Evolutionary conservation across 129 eudicot genomes (phyloP), one percentile per base, ranked within the genome.

Genomic region (Kitagawia praeruptora): DNA sequence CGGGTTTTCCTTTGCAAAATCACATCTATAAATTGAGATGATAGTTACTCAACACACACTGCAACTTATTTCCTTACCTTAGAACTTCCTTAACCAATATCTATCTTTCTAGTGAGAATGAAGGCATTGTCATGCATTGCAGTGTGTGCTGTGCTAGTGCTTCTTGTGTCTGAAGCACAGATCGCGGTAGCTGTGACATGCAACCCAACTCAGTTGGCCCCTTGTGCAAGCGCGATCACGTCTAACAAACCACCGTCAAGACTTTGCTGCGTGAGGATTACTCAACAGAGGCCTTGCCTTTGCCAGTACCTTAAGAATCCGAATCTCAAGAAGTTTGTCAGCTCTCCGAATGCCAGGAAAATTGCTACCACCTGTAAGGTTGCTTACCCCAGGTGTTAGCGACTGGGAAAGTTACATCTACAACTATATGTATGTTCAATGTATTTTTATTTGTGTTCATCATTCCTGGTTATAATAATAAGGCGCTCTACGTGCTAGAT

Each of bases 271-370:
- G 25, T 48, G 3, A 90, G 79, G 85, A 34, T 90, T 13, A 85
- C 63, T 77, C 76, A 90, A 31, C 95, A 90, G 58, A 84, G 54
- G 81, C 91, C 91, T 58, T 89, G 94, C 78, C 86, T 89, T 8
- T 89, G 91, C 63, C 76, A 78, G 84, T 89, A 89, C 82, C 49
- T 81, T 81, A 87, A 31, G 81, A 80, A 90, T 77, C 95, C 89
- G 0, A 84, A 53, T 51, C 85, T 87, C 25, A 82, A 71, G 61
- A 74, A 67, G 80, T 82, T 81, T 72, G 81, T 90, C 37, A 87
- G 75, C 72, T 84, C 87, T 46, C 90, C 88, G 0, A 82, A 76
- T 38, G 88, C 91, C 34, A 86, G 74, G 74, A 87, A 82, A 31
- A 89, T 90, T 54, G 78, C 92, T 12, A 78, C 48, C 42, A 19